phyloP scores from a whole-genome alignment of 257 asterid species.

The Solanum pimpinellifolium region DNA sequence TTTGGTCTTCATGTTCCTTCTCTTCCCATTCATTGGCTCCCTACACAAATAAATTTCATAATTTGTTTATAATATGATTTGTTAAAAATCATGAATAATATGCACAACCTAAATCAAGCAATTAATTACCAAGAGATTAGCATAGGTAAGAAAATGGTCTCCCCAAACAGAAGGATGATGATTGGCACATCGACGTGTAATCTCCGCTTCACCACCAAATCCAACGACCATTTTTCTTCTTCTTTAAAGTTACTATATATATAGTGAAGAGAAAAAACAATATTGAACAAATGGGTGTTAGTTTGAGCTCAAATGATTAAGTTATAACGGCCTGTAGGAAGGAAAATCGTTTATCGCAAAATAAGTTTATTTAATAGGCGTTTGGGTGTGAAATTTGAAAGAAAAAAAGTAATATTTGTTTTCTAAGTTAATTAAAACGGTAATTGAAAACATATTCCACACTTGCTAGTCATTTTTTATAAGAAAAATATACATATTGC shows the following conservation, averaged over 20 bases:
- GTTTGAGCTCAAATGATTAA: no score
- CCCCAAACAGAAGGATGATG: not conserved
- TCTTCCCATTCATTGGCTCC: not conserved
- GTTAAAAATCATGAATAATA: not conserved
- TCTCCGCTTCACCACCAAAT: not conserved
- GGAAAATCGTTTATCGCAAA: no score
- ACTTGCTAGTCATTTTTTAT: not conserved
- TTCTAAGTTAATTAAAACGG: no score
- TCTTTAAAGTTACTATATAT: not conserved
- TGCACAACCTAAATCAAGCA: not conserved
- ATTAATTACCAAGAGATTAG: not conserved
- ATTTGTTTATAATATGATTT: not conserved
- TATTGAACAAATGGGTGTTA: no score
- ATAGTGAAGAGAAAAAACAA: not conserved
- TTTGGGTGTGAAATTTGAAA: no score
- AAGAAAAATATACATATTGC: not conserved
- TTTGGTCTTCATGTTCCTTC: not conserved
- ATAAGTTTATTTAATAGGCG: no score
- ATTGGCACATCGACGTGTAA: not conserved
- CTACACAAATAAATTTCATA: not conserved
- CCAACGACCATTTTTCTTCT: not conserved
- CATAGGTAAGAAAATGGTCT: not conserved
- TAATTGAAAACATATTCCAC: not conserved
- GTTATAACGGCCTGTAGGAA: no score
- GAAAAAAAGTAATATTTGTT: no score